Base-by-base conservation (phyloP, 306 rosid species). In the Trichosanthes truncata region DNA sequence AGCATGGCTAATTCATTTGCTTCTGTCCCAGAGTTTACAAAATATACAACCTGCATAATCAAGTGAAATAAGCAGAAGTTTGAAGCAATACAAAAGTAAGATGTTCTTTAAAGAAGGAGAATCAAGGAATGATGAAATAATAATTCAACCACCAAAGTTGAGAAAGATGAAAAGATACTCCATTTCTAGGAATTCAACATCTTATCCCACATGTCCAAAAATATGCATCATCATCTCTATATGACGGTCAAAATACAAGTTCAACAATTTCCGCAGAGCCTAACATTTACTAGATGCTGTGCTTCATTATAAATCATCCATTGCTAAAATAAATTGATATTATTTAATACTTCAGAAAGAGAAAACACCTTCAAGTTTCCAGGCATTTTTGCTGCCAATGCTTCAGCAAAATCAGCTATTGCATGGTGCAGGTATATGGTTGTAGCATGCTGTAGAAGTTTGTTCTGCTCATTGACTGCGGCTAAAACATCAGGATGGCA, bases 21-120 rank as follows among this genome's bases (percentile, higher is more conserved):
- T 82, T 94, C 98, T 33, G 94, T 79, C 76, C 97, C 98, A 20
- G 98, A 94, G 86, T 94, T 94, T 12, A 94, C 98, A 83, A 94
- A 91, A 83, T 89, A 92, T 29, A 94, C 96, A 67, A 94, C 97
- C 98, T 94, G 90, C 85, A 89, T 77, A 62, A 63, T 29, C 20
- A 35, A 69, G 43, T 56, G 35, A 73, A 25, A 68, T 36, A 36
- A 46, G 55, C 78, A 46, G 38, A 74, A 49, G 29, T 48, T 74
- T 46, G 26, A 74, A 12, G 17, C 60, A 29, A 48, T 46, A 49
- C 9, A 48, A 20, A 29, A 74, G 78, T 26, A 7, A 0, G 40
- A 74, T 74, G 25, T 29, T 23, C 38, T 15, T 18, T 20, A 14
- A 21, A 6, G n/a, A 48, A 14, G 61, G 38, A 49, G 59, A 29